Evolutionary conservation across 805 yeast genomes (phyloP).

Genomic region (Candida namnaoensis): DNA sequence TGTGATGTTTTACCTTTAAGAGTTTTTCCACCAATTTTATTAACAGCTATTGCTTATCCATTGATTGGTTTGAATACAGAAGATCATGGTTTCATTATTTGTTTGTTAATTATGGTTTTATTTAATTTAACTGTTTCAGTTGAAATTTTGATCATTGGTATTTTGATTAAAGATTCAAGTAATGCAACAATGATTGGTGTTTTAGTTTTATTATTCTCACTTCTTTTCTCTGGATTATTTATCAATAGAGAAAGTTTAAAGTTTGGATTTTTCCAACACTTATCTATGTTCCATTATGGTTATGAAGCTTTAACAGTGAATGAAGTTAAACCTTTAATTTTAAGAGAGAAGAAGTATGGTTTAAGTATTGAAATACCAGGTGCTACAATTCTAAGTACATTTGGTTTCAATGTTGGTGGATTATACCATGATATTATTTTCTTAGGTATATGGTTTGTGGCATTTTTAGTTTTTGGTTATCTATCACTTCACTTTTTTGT

Average conservation of each 20-base stretch:
- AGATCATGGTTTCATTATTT: slow-evolving; percentile 62
- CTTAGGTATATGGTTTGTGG: slow-evolving; percentile 45
- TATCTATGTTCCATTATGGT: slow-evolving; percentile 91
- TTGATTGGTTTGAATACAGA: slow-evolving; percentile 80
- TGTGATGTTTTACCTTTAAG: slow-evolving; percentile 92
- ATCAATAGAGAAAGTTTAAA: slow-evolving; percentile 66
- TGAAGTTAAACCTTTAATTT: slow-evolving; percentile 79
- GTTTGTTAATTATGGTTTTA: slow-evolving; percentile 60
- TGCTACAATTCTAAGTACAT: slow-evolving; percentile 90
- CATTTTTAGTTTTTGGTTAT: slow-evolving; percentile 65
- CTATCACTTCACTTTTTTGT: slow-evolving; percentile 64
- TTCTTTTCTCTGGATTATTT: slow-evolving; percentile 89
- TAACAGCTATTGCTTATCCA: slow-evolving; percentile 80
- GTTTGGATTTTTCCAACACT: slow-evolving; percentile 68
- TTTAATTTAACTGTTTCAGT: slow-evolving; percentile 85
- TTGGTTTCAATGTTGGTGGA: slow-evolving; percentile 85
- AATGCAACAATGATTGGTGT: slow-evolving; percentile 89
- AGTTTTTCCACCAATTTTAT: slow-evolving; percentile 82
- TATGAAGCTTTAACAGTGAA: slow-evolving; percentile 89
- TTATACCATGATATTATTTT: slow-evolving; percentile 57
- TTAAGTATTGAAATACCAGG: slow-evolving; percentile 95
- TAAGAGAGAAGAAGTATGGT: slow-evolving; percentile 86
- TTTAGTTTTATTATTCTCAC: slow-evolving; percentile 70
- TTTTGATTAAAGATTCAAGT: slow-evolving; percentile 79
- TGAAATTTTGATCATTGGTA: slow-evolving; percentile 82